Evolutionary conservation across 1,139 yeast species (phyloP).

Genomic region (Suhomyces kunorum): DNA sequence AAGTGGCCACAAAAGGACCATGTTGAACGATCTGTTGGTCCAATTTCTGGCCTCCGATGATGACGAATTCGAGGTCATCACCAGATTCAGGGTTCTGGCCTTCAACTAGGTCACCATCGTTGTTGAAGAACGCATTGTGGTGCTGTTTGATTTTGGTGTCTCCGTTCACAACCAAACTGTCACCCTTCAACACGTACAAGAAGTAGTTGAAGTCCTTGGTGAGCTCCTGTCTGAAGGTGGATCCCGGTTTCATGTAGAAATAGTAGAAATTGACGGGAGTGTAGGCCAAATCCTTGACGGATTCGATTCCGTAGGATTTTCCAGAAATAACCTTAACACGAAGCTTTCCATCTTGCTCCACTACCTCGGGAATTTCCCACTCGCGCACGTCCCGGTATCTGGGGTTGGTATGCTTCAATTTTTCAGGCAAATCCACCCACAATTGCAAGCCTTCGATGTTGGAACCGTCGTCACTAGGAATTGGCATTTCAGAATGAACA

Average conservation of each 20-base stretch:
- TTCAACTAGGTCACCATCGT: constrained; percentile 59
- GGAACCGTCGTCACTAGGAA: constrained; percentile 55
- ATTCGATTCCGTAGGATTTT: constrained; percentile 69
- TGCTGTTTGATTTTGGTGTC: constrained; percentile 43
- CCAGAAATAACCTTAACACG: constrained; percentile 78
- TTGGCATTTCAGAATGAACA: constrained; percentile 88
- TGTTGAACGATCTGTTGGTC: constrained; percentile 82
- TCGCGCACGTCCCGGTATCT: constrained; percentile 77
- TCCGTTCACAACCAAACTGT: constrained; percentile 49
- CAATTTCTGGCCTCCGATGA: constrained; percentile 76
- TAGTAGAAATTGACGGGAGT: constrained; percentile 83
- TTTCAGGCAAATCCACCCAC: constrained; percentile 87
- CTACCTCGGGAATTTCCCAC: constrained; percentile 67
- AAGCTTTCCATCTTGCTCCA: constrained; percentile 66
- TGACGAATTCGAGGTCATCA: constrained; percentile 54
- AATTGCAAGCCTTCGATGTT: constrained; percentile 75
- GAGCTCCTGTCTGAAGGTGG: constrained; percentile 60
- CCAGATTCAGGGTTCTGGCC: constrained; percentile 36
- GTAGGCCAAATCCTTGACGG: constrained; percentile 75
- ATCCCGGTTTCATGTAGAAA: constrained; percentile 67
- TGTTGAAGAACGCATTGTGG: constrained; percentile 63
- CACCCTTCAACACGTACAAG: constrained; percentile 68
- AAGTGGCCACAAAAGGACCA: constrained; percentile 85
- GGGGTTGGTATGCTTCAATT: constrained; percentile 69
- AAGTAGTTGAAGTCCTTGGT: constrained; percentile 70